These are phyloP conservation scores for Penicillium salamii DNA, from an alignment of 495 filamentous ascomycete species.

Conservation along the genomic window DNA sequence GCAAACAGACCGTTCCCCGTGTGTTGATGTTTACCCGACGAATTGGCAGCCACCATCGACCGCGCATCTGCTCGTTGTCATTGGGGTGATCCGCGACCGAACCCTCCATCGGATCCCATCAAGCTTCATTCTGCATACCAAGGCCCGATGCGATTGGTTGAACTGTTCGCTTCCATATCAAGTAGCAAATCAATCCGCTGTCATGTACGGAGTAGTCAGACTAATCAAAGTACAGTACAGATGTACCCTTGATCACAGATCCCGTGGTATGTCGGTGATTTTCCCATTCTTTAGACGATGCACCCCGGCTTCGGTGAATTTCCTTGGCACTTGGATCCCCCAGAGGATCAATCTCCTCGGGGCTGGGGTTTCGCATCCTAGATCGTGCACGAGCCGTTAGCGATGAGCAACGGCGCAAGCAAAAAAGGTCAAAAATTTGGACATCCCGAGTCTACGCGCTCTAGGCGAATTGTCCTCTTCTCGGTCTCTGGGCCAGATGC, in stretches of 20 bases:
- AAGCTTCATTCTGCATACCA: constrained; percentile 5
- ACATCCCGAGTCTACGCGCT: background rate
- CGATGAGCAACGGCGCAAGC: background rate
- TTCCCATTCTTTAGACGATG: background rate
- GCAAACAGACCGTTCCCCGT: background rate
- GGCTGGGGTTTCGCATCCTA: constrained; percentile 5
- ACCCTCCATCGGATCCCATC: background rate
- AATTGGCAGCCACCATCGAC: background rate
- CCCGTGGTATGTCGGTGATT: background rate
- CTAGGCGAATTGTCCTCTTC: background rate
- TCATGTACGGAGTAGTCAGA: background rate
- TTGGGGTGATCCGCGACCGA: background rate
- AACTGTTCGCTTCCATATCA: background rate
- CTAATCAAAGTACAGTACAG: background rate
- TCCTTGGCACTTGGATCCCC: constrained; percentile 8
- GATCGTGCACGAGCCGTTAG: constrained; percentile 9
- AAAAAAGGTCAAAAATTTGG: background rate
- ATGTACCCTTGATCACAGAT: background rate
- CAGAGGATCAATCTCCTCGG: background rate
- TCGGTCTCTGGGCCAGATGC: background rate
- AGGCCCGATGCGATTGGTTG: constrained; percentile 3
- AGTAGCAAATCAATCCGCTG: background rate
- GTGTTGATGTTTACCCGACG: background rate
- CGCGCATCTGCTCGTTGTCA: no score
- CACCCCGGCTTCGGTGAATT: constrained; percentile 4